Conservation (phyloP, 176 grass and related monocot genomes). For the Triticum dicoccoides region DNA sequence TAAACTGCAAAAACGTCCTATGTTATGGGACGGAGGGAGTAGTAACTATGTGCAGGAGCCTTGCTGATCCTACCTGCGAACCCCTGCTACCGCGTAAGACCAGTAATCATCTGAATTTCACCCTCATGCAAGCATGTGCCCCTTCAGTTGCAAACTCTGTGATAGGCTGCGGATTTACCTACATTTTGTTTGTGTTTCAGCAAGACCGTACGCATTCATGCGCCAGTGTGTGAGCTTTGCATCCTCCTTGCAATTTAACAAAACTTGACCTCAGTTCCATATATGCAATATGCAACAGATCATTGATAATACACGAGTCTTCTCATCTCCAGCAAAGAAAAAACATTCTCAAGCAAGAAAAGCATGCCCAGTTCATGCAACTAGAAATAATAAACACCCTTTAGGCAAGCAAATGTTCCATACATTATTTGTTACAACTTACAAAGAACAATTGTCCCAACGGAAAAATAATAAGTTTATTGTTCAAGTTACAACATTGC, state of each 20-base stretch:
- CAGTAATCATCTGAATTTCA: too few species aligned
- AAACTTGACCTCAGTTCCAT: not conserved
- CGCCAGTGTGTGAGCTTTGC: not conserved
- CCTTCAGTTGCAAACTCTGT: not conserved
- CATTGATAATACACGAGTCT: not conserved
- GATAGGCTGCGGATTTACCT: not conserved
- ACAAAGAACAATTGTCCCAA: slow-evolving; percentile 5
- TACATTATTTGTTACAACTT: slow-evolving; percentile 20
- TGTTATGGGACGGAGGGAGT: too few species aligned
- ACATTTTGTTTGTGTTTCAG: not conserved
- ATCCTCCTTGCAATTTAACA: not conserved
- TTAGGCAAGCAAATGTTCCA: not conserved
- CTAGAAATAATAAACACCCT: not conserved
- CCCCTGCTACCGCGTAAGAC: too few species aligned
- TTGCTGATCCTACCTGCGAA: too few species aligned
- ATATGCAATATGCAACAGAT: not conserved
- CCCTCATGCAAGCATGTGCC: too few species aligned
- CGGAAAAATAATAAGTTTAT: slow-evolving; percentile 19
- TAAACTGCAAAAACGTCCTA: too few species aligned
- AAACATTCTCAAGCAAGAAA: not conserved
- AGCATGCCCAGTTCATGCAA: not conserved
- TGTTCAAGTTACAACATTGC: slow-evolving; percentile 26
- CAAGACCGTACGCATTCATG: not conserved
- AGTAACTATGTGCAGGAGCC: too few species aligned
- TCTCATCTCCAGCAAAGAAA: not conserved